Evolutionary conservation across 192 early-diverging fungal species (phyloP).

Genomic region (Umbelopsis sp.): DNA sequence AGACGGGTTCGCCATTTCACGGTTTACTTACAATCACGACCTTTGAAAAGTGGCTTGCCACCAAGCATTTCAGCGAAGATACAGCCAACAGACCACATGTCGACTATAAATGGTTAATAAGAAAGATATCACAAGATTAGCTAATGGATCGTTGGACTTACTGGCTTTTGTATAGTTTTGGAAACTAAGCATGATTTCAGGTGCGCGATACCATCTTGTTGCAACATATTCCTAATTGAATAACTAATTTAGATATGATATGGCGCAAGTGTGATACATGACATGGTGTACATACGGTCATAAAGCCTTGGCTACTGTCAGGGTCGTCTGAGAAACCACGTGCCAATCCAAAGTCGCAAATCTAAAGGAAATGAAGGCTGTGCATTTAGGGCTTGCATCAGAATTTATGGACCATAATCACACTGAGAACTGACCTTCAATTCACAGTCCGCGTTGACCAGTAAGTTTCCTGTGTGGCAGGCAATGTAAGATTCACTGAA

Average conservation of each 20-base stretch:
- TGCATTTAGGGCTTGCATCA: not conserved
- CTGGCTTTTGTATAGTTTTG: conserved; percentile 98
- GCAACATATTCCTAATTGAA: conserved; percentile 88
- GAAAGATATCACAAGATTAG: not conserved
- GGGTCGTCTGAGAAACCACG: conserved; percentile 84
- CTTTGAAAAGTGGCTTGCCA: conserved; percentile 93
- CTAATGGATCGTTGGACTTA: conserved; percentile 30
- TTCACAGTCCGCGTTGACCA: conserved; percentile 98
- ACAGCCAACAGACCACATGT: conserved; percentile 99
- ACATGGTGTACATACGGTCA: conserved; percentile 62
- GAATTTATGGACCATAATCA: not conserved
- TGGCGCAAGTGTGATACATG: not conserved
- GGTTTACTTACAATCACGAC: conserved; percentile 79
- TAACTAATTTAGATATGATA: not conserved
- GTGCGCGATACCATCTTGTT: conserved; percentile 99
- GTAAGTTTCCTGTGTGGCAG: conserved; percentile 67
- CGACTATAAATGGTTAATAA: conserved; percentile 48
- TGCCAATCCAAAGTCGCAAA: conserved; percentile 99
- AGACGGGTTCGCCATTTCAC: not conserved
- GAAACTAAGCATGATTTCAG: conserved; percentile 98
- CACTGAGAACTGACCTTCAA: conserved; percentile 67
- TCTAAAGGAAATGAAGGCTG: conserved; percentile 50
- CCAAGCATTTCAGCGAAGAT: conserved; percentile 98
- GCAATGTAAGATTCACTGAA: not conserved
- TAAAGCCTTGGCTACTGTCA: conserved; percentile 86